phyloP scores from a whole-genome alignment of 208 protist species.

The Leishmania turanica region DNA sequence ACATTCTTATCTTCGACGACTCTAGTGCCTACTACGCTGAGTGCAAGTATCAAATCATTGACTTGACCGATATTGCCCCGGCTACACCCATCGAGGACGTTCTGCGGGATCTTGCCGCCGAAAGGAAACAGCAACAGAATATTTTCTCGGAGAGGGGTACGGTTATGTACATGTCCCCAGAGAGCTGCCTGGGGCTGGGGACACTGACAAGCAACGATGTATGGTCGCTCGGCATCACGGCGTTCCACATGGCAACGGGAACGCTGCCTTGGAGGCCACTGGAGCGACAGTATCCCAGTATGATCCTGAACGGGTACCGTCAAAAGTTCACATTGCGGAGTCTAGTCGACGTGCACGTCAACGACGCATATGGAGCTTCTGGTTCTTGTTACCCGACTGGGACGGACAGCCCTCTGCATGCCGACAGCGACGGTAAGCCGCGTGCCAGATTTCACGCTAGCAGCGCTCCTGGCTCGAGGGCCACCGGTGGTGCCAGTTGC shows the following conservation, averaged over 20 bases:
- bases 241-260: conserved; percentile 72
- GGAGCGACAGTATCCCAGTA: conserved; percentile 58
- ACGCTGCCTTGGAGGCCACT: conserved; percentile 66
- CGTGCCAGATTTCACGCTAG: not conserved
- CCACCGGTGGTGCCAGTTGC: not conserved
- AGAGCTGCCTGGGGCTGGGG: conserved; percentile 64
- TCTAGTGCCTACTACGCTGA: conserved; percentile 8
- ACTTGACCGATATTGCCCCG: conserved; percentile 38
- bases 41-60: conserved; percentile 60
- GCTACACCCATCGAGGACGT: conserved; percentile 11
- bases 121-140: not conserved
- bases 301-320: conserved; percentile 68
- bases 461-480: not conserved
- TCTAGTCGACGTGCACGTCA: conserved; percentile 14
- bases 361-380: not conserved
- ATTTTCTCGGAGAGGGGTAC: conserved; percentile 46
- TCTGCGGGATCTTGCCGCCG: not conserved
- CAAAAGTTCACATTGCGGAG: conserved; percentile 38
- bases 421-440: not conserved
- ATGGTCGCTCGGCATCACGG: conserved; percentile 83
- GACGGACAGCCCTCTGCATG: not conserved
- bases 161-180: conserved; percentile 77
- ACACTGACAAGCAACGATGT: conserved; percentile 68
- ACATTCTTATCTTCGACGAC: conserved; percentile 65
- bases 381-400: not conserved